phyloP scores from a whole-genome alignment of 2,329 filamentous ascomycete genomes.

The Fonsecaea erecta region DNA sequence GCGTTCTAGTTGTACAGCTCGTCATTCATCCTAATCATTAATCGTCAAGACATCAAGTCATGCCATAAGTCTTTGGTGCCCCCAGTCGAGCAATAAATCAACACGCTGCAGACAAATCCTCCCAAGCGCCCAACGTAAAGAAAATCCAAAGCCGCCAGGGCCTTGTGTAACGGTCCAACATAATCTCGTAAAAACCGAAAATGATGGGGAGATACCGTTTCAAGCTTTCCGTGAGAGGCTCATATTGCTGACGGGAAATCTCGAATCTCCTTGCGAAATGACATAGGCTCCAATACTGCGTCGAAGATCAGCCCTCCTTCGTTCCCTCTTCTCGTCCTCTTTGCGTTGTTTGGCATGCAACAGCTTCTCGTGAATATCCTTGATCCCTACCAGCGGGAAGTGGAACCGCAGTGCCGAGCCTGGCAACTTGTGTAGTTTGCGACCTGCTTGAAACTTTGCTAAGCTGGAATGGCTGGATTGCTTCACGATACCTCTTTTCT shows the following conservation, averaged over 20 bases:
- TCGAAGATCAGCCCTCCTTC: conserved; percentile 58
- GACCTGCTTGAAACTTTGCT: conserved; percentile 38
- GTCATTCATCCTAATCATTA: conserved; percentile 34
- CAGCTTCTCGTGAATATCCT: conserved; percentile 55
- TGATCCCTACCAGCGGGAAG: conserved; percentile 52
- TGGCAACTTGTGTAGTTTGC: conserved; percentile 42
- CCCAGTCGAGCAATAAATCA: conserved; percentile 2
- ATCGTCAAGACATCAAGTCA: conserved; percentile 31
- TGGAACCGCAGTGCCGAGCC: conserved; percentile 55
- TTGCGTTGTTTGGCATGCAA: conserved; percentile 49
- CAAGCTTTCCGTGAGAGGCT: conserved; percentile 21
- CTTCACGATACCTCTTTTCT: conserved; percentile 36
- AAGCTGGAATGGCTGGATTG: conserved; percentile 43
- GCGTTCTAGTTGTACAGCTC: conserved; percentile 30
- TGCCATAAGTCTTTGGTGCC: conserved; percentile 20
- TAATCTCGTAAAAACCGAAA: conserved; percentile 14
- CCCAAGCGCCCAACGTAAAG: conserved; percentile 18
- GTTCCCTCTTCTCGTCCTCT: conserved; percentile 56
- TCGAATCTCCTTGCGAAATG: conserved; percentile 42
- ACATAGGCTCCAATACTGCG: conserved; percentile 58
- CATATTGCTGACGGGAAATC: conserved; percentile 37
- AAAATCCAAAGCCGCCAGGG: conserved; percentile 27
- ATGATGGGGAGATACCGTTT: too few relatives aligned
- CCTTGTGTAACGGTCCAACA: conserved; percentile 14
- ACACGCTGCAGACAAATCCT: conserved; percentile 10